Evolutionary conservation across 345 rosid species (phyloP).

Genomic region (Citrus cavaleriei): DNA sequence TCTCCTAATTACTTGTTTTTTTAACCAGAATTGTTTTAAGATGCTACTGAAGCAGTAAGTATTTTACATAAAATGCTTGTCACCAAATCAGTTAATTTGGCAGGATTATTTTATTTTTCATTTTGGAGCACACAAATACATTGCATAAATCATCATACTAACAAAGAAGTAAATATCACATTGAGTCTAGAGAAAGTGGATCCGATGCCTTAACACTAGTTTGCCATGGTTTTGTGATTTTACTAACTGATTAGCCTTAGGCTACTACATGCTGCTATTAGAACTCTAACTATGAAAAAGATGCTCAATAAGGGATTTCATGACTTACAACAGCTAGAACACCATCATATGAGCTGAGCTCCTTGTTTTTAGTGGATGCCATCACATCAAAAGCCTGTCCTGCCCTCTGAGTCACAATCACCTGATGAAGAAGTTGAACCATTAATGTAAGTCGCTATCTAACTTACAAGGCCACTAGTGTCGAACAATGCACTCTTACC

Average conservation of each 20-base stretch:
- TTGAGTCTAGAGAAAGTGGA: not conserved
- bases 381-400: slow-evolving; percentile 85
- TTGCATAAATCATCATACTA: not conserved
- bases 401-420: slow-evolving; percentile 74
- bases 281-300: not conserved
- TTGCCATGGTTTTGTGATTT: not conserved
- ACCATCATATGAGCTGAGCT: slow-evolving; percentile 73
- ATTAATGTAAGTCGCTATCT: not conserved
- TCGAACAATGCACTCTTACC: slow-evolving; percentile 32
- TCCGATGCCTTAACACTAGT: not conserved
- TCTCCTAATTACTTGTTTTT: not conserved
- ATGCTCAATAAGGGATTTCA: slow-evolving; percentile 2
- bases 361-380: slow-evolving; percentile 51
- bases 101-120: not conserved
- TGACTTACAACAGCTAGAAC: slow-evolving; percentile 77
- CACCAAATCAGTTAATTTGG: not conserved
- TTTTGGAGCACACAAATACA: not conserved
- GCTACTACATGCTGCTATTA: not conserved
- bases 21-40: not conserved
- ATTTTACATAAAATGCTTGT: not conserved
- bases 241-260: not conserved
- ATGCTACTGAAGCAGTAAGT: not conserved
- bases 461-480: not conserved
- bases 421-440: slow-evolving; percentile 41
- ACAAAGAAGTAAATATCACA: not conserved